Base-by-base conservation (phyloP, 768 basidiomycete species). In the Sporobolomyces roseus region DNA sequence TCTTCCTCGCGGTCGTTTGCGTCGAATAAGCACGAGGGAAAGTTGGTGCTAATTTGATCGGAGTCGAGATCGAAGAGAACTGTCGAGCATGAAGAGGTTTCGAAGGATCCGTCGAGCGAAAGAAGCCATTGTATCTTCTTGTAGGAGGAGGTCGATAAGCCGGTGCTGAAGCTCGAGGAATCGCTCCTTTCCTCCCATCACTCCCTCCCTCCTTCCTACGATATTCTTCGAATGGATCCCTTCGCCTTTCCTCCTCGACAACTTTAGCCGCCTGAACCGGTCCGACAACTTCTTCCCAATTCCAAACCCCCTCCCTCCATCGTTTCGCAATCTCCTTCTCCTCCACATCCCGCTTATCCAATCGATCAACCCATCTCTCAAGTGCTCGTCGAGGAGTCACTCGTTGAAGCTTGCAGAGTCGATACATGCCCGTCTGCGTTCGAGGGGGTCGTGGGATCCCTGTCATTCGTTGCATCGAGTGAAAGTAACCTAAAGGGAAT, bases 141-240 rank as follows among this genome's bases (percentile, higher is more conserved):
- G 10, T 54, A 13, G 53, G 33, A 17, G 14, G 27, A 23, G 36
- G 6, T n/a, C 56, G 56, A 23, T 30, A 45, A 1, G 56, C 41
- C 5, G 56, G 56, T 3, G 56, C 56, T 19, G 56, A 58, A 29
- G 32, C 41, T n/a, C 56, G 8, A 12, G 56, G 56, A 3, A 58
- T 2, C 3, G 56, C 56, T 29, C 56, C 56, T 4, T 58, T 35
- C 56, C 56, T 45, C 25, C 25, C 41, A 29, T n/a, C n/a, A n/a
- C n/a, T n/a, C 23, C 27, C n/a, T 27, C 29, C 7, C 29, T 25
- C 23, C 21, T 12, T n/a, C 36, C 23, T 56, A 38, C 25, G 25
- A 4, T 19, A 27, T 6, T 46, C 41, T 29, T 16, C 38, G 56
- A 46, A 58, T 27, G 54, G 27, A 33, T 41, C 35, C 36, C n/a